These are phyloP conservation scores for Scleroderma citrinum DNA, from an alignment of 768 basidiomycete species.

Conservation along the genomic window DNA sequence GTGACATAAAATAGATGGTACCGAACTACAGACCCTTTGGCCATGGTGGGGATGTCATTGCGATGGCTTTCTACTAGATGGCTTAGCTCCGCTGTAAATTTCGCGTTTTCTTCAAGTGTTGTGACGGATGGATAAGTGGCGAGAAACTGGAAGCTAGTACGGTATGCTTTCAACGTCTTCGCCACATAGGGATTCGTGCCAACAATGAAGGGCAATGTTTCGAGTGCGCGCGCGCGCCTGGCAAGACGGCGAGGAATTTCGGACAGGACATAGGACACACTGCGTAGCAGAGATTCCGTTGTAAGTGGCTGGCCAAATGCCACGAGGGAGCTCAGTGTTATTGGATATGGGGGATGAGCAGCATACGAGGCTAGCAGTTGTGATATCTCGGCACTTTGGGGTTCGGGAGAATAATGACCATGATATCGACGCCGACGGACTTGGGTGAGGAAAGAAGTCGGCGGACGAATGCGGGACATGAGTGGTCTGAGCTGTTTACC, in stretches of 20 bases:
- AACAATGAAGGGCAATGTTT: slow-evolving; percentile 79
- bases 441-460: slow-evolving; percentile 1
- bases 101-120: slow-evolving; percentile 61
- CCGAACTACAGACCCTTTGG: slow-evolving; percentile 62
- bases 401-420: slow-evolving; percentile 40
- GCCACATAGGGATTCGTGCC: slow-evolving; percentile 87
- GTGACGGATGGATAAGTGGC: slow-evolving; percentile 61
- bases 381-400: slow-evolving; percentile 47
- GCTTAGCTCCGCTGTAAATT: slow-evolving; percentile 63
- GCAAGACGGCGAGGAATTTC: slow-evolving; percentile 78
- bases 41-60: slow-evolving; percentile 87
- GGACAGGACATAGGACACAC: slow-evolving; percentile 66
- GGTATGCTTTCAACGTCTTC: slow-evolving; percentile 60
- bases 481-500: too few relatives aligned
- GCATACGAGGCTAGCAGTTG: slow-evolving; percentile 59
- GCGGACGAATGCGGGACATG: not conserved
- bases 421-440: slow-evolving; percentile 15
- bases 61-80: slow-evolving; percentile 70
- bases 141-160: slow-evolving; percentile 63
- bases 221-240: slow-evolving; percentile 65
- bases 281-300: slow-evolving; percentile 61
- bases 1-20: not conserved
- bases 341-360: slow-evolving; percentile 55
- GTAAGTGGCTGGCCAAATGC: slow-evolving; percentile 74
- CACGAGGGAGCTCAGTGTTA: slow-evolving; percentile 67